Percentiles rank a stretch among this genome's conserved stretches.
These are phyloP conservation scores for Erigeron philadelphicus DNA, from an alignment of 140 eudicot genomes.

Conservation along the genomic window DNA sequence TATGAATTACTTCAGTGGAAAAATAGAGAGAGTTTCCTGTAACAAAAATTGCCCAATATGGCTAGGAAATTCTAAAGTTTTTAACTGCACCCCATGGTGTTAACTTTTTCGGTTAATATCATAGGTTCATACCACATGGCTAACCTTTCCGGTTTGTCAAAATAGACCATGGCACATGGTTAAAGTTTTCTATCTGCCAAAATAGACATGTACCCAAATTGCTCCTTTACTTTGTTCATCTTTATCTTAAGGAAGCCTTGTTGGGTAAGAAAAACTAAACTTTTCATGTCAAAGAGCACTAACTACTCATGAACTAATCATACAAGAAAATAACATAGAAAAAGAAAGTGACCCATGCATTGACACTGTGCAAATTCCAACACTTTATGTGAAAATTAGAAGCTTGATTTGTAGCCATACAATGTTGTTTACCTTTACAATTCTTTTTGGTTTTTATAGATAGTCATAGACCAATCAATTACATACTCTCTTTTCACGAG, in stretches of 20 bases:
- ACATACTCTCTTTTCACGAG: constrained; percentile 1
- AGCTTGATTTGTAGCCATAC: constrained; percentile 25
- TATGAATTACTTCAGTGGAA: too few relatives aligned
- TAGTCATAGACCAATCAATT: constrained; percentile 18
- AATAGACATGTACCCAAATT: neutral
- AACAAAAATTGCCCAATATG: neutral
- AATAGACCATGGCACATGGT: neutral
- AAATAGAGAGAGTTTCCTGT: too few relatives aligned
- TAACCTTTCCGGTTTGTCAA: neutral
- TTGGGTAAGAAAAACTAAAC: constrained; percentile 26
- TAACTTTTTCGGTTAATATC: too few relatives aligned
- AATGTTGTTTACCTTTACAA: constrained; percentile 21
- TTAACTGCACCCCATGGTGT: neutral
- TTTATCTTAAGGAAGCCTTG: constrained; percentile 24
- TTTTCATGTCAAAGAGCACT: constrained; percentile 27
- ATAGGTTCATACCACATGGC: neutral
- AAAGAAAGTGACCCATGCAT: constrained; percentile 29
- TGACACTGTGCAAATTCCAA: constrained; percentile 18
- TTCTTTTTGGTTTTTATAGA: constrained; percentile 23
- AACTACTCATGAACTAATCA: constrained; percentile 27
- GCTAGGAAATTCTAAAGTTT: neutral
- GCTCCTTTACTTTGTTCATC: neutral
- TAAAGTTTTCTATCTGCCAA: neutral
- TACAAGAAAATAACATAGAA: constrained; percentile 15
- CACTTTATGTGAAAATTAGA: constrained; percentile 22